A percentile compares a stretch with the other conserved stretches of the same genome.
phyloP scores from a whole-genome alignment of 2,329 filamentous ascomycete species.

The Aureobasidium melanogenum region DNA sequence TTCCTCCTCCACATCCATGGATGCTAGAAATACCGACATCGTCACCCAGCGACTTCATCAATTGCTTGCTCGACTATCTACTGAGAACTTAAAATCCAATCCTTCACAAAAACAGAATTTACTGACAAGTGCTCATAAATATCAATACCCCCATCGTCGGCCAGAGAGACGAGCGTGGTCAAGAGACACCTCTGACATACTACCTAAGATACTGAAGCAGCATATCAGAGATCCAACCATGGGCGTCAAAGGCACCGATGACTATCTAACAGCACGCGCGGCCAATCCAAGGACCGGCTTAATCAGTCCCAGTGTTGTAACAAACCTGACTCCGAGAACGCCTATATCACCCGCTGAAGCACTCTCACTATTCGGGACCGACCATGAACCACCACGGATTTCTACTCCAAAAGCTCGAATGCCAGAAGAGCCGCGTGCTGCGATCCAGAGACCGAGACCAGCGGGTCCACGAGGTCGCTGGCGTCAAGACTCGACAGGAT shows the following conservation, averaged over 20 bases:
- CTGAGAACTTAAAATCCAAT: not conserved
- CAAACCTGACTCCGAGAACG: conserved; percentile 16
- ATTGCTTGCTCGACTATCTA: not conserved
- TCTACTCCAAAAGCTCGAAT: not conserved
- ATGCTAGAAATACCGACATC: not conserved
- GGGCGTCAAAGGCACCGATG: conserved; percentile 28
- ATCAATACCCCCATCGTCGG: not conserved
- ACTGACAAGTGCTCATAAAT: not conserved
- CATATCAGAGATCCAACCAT: conserved; percentile 7
- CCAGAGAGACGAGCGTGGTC: not conserved
- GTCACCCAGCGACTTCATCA: conserved; percentile 1
- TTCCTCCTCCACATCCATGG: not conserved
- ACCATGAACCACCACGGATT: not conserved
- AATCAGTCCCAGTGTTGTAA: conserved; percentile 24
- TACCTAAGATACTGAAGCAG: not conserved
- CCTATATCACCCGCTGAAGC: conserved; percentile 24
- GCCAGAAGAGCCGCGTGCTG: not conserved
- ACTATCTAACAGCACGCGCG: conserved; percentile 27
- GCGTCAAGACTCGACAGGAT: conserved; percentile 16
- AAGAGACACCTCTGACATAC: not conserved
- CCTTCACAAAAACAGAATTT: not conserved
- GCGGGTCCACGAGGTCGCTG: conserved; percentile 3
- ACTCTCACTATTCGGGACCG: conserved; percentile 17
- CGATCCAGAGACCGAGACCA: not conserved
- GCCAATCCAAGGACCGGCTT: conserved; percentile 27